Conservation (phyloP, 208 protist genomes). For the Zelonia costaricensis region DNA sequence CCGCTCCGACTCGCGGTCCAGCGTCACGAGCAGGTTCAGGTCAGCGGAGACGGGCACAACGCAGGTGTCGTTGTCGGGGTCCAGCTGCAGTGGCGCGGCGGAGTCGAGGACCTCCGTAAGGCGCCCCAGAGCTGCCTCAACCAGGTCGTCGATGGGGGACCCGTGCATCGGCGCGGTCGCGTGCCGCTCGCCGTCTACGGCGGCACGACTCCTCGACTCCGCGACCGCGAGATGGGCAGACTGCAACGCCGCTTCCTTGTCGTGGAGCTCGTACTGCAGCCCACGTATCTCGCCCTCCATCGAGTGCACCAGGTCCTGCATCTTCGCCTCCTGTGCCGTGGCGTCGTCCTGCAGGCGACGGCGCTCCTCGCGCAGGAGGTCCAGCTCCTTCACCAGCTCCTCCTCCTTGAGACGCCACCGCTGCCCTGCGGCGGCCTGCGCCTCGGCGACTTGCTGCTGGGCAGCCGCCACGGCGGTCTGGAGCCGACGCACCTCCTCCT, state of each 20-base stretch:
- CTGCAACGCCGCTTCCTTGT: constrained; percentile 21
- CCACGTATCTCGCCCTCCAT: constrained; percentile 39
- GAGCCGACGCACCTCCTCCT: constrained; percentile 67
- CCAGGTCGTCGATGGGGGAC: constrained; percentile 36
- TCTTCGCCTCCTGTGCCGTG: constrained; percentile 28
- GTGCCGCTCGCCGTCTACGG: background rate
- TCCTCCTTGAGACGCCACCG: constrained; percentile 58
- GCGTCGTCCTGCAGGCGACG: constrained; percentile 28
- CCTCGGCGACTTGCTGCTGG: constrained; percentile 14
- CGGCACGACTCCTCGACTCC: background rate
- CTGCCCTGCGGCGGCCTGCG: constrained; percentile 22
- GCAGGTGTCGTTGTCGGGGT: constrained; percentile 63
- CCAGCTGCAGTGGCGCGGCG: constrained; percentile 35
- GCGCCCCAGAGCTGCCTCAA: constrained; percentile 16
- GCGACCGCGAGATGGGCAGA: constrained; percentile 11
- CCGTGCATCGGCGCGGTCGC: too few species aligned
- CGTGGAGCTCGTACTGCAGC: constrained; percentile 12
- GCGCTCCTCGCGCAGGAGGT: constrained; percentile 59
- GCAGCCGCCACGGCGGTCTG: constrained; percentile 30
- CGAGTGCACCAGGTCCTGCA: constrained; percentile 30
- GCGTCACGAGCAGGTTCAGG: constrained; percentile 67
- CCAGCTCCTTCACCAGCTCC: constrained; percentile 59
- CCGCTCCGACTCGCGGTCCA: constrained; percentile 63
- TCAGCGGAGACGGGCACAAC: constrained; percentile 41
- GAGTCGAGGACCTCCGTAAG: constrained; percentile 34